Percentiles rank a stretch among this genome's conserved stretches.
Conservation (phyloP, 2,329 filamentous ascomycete species). For the Ophiocordyceps robertsii region DNA sequence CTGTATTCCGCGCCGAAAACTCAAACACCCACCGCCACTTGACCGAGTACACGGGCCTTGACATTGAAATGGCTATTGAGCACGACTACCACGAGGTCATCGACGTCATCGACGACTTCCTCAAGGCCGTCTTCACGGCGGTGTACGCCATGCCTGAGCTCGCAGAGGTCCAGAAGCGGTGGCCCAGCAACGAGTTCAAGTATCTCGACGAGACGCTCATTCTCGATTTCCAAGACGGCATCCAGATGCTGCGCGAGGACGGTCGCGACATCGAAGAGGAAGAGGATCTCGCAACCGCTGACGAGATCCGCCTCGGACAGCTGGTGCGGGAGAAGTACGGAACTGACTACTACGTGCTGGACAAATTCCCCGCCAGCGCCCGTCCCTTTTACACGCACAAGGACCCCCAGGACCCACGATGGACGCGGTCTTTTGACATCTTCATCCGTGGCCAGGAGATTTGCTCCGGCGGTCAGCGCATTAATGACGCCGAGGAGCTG, state of each 20-base stretch:
- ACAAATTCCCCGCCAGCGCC: constrained; percentile 78
- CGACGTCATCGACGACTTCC: constrained; percentile 59
- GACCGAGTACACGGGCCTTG: constrained; percentile 87
- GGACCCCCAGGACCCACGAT: constrained; percentile 55
- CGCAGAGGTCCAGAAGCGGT: constrained; percentile 67
- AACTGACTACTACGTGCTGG: constrained; percentile 87
- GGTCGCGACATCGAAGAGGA: constrained; percentile 70
- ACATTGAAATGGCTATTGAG: constrained; percentile 85
- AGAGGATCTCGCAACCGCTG: constrained; percentile 73
- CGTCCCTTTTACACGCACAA: constrained; percentile 88
- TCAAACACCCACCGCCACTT: constrained; percentile 90
- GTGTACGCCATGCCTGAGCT: constrained; percentile 48
- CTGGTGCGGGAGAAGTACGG: constrained; percentile 75
- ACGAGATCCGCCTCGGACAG: constrained; percentile 75
- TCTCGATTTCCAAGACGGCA: constrained; percentile 65
- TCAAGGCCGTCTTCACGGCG: constrained; percentile 54
- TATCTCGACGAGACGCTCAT: constrained; percentile 79
- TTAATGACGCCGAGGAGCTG: constrained; percentile 66
- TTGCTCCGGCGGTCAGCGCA: constrained; percentile 83
- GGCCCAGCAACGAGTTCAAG: constrained; percentile 74
- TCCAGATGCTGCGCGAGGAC: constrained; percentile 72
- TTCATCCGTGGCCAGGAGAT: constrained; percentile 91
- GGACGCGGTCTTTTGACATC: constrained; percentile 90
- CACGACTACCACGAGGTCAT: constrained; percentile 84
- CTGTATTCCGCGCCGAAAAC: constrained; percentile 85